Evolutionary conservation across 257 asterid genomes (phyloP).

Genomic region (Ophiorrhiza pumila): DNA sequence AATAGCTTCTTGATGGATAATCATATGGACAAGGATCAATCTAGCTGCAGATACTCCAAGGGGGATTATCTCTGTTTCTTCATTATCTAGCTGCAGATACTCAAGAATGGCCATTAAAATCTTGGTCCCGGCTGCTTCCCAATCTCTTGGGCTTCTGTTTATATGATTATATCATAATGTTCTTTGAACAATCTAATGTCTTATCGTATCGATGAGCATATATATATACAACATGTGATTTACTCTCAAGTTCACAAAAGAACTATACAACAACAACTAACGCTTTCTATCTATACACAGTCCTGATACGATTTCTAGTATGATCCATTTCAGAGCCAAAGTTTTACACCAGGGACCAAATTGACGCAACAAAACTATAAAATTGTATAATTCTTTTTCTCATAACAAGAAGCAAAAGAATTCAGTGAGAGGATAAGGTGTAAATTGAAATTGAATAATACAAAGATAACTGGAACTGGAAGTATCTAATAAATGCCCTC

Average conservation of each 20-base stretch:
- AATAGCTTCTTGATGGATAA: not conserved
- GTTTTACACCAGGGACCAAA: no score
- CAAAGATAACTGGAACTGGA: not conserved
- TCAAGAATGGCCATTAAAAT: no score
- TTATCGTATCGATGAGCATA: no score
- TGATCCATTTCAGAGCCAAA: no score
- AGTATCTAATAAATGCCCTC: conserved; percentile 14
- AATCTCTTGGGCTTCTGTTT: not conserved
- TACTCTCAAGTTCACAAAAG: not conserved
- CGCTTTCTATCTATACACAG: no score
- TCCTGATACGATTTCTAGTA: no score
- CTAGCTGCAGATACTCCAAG: not conserved
- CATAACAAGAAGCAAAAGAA: not conserved
- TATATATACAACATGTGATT: no score
- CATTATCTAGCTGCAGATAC: no score
- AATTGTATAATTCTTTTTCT: no score
- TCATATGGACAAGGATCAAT: not conserved
- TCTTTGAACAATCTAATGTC: not conserved
- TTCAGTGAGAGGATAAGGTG: not conserved
- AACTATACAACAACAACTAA: no score
- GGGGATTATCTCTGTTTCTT: not conserved
- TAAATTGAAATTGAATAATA: not conserved
- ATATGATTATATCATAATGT: not conserved
- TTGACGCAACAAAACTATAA: no score
- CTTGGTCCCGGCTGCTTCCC: conserved; percentile 10